Evolutionary conservation across 192 early-diverging fungal species (phyloP).

Genomic region (Anaeromyces robustus): DNA sequence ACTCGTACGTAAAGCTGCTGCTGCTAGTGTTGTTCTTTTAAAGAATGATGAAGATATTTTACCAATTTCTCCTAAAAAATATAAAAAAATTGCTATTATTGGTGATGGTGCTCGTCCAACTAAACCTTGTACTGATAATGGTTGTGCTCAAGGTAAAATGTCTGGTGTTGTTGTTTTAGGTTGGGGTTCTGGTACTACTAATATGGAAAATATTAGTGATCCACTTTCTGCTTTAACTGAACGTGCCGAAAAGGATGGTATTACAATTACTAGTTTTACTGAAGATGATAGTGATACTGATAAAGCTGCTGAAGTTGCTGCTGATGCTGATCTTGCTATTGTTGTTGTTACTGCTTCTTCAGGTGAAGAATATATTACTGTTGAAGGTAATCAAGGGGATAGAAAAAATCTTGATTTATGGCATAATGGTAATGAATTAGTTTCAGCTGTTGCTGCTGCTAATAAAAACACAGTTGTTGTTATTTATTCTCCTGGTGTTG

Average conservation of each 20-base stretch:
- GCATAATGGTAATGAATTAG: background rate
- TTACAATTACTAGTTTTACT: background rate
- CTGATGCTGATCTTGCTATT: background rate
- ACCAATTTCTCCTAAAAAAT: conserved; percentile 8
- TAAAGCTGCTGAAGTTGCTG: background rate
- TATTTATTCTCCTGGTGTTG: conserved; percentile 34
- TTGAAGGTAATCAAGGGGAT: background rate
- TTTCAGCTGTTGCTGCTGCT: conserved; percentile 16
- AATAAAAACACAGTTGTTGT: conserved; percentile 23
- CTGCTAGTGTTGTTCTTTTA: conserved; percentile 23
- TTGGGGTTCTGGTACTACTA: conserved; percentile 8
- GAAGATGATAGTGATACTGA: background rate
- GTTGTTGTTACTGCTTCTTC: background rate
- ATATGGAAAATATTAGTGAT: conserved; percentile 3
- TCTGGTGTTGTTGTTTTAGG: conserved; percentile 3
- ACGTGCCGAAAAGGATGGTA: background rate
- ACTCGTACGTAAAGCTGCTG: conserved; percentile 12
- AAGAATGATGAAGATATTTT: conserved; percentile 21
- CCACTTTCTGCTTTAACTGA: conserved; percentile 1
- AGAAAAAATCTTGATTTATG: background rate
- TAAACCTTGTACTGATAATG: background rate
- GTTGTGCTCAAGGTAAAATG: background rate
- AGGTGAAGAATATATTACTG: background rate
- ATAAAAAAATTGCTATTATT: conserved; percentile 15
- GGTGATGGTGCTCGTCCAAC: conserved; percentile 21